Evolutionary conservation across 139 green algal species (phyloP).

Genomic region (Pleodorina starrii): DNA sequence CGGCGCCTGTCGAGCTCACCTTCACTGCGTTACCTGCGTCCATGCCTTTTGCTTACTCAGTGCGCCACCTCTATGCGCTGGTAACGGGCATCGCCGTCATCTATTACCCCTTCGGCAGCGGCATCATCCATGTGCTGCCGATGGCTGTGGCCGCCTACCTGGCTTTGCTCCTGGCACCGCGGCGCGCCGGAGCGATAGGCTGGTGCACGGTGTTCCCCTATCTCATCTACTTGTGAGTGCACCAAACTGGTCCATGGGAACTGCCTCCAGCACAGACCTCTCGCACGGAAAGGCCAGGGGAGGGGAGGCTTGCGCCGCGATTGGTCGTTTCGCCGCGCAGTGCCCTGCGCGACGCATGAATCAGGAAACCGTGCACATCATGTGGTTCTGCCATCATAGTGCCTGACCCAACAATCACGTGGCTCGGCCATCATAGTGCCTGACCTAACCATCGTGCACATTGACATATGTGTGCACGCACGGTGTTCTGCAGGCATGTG

Average conservation of each 20-base stretch:
- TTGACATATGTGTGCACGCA: too few relatives aligned
- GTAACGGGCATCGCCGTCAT: conserved; percentile 76
- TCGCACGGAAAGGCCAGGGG: too few relatives aligned
- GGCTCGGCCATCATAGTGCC: too few relatives aligned
- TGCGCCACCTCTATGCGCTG: conserved; percentile 75
- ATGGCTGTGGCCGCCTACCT: conserved; percentile 74
- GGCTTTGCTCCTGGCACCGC: conserved; percentile 71
- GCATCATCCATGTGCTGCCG: conserved; percentile 70
- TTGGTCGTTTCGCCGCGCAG: too few relatives aligned
- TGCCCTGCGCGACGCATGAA: too few relatives aligned
- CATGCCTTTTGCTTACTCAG: conserved; percentile 57
- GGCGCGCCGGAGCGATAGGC: conserved; percentile 67
- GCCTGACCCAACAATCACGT: too few relatives aligned
- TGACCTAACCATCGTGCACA: too few relatives aligned
- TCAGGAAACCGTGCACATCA: too few relatives aligned
- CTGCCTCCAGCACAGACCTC: too few relatives aligned
- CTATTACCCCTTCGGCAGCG: conserved; percentile 87
- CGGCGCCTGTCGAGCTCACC: background rate
- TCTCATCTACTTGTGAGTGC: conserved; percentile 60
- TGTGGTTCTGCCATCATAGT: too few relatives aligned
- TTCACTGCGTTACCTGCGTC: background rate
- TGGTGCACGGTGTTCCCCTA: conserved; percentile 87
- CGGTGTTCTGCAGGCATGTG: too few relatives aligned
- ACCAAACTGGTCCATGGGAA: background rate
- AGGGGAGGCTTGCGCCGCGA: too few relatives aligned